A percentile compares a stretch with the other conserved stretches of the same genome.
phyloP scores from a whole-genome alignment of 192 early-diverging fungal genomes.

The Coemansia guatemalensis region DNA sequence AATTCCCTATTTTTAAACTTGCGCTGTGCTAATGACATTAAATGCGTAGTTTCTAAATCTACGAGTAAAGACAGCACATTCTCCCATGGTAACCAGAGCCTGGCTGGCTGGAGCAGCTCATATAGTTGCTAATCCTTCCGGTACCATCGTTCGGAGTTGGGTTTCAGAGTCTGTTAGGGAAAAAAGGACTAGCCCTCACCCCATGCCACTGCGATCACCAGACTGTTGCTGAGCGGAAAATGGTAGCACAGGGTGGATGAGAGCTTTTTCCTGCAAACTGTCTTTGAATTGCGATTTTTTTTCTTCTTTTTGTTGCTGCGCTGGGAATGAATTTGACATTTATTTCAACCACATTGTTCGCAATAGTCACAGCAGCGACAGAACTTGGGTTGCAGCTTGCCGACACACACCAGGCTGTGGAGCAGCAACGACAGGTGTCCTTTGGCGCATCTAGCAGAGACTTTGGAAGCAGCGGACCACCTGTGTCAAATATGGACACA shows the following conservation, averaged over 20 bases:
- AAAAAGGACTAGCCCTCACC: neutral
- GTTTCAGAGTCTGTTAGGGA: neutral
- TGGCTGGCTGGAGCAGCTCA: neutral
- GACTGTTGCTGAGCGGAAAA: neutral
- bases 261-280: neutral
- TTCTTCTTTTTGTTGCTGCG: neutral
- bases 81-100: neutral
- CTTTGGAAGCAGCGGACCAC: neutral
- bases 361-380: conserved; percentile 12
- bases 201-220: neutral
- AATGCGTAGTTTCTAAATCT: neutral
- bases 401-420: conserved; percentile 16
- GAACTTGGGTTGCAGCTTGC: conserved; percentile 13
- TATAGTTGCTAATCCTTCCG: neutral
- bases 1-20: neutral
- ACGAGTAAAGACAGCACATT: neutral
- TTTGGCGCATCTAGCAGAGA: conserved; percentile 7
- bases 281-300: neutral
- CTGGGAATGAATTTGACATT: neutral
- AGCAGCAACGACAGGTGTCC: conserved; percentile 26
- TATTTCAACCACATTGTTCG: conserved; percentile 13
- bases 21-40: neutral
- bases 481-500: conserved; percentile 10
- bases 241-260: neutral
- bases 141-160: neutral